Base-by-base conservation (phyloP, 768 basidiomycete genomes). In the Leccinum barrowsii region DNA sequence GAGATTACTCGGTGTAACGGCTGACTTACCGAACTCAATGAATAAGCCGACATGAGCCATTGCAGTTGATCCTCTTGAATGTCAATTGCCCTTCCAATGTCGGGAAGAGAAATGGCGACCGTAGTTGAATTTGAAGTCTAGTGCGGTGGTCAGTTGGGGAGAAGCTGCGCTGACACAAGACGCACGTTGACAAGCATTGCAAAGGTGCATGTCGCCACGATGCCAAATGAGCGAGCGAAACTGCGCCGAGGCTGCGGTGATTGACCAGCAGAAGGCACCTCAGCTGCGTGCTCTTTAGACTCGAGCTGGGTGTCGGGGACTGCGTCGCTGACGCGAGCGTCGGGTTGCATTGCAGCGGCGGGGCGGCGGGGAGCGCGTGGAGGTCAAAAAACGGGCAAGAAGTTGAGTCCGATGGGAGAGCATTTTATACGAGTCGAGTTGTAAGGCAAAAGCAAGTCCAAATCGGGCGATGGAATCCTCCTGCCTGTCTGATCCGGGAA, bases 1-100 rank as follows among this genome's bases (percentile, higher is more conserved):
- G 32, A 35, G 21, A 37, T 0, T 8, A 2, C 7, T 11, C 4
- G 5, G 34, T 15, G 21, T 50, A n/a, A 34, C n/a, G 58, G 67
- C 32, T 47, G 30, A 72, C 78, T n/a, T 12, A 86, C 87, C 11
- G 85, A 85, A 64, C 83, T 87, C 56, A 90, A 70, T 1, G 88
- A 74, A 65, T 85, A 90, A 0, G 85, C 87, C 22, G 85, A 85
- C 7, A 81, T 63, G 17, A 88, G 73, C 89, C 89, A 90, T 55
- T 89, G 84, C 1, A 90, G 74, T 30, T 81, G 73, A 32, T 77
- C 71, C 52, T 85, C 77, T 24, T 73, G 66, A 4, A 87, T 79
- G 17, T 75, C 32, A 50, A 89, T 72, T 17, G 80, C 79, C 6
- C 64, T 68, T 32, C 77, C 78, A n/a, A 86, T 83, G 0, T 77